Base-by-base conservation (phyloP, 2,329 filamentous ascomycete species). In the Xylariaceae sp. region DNA sequence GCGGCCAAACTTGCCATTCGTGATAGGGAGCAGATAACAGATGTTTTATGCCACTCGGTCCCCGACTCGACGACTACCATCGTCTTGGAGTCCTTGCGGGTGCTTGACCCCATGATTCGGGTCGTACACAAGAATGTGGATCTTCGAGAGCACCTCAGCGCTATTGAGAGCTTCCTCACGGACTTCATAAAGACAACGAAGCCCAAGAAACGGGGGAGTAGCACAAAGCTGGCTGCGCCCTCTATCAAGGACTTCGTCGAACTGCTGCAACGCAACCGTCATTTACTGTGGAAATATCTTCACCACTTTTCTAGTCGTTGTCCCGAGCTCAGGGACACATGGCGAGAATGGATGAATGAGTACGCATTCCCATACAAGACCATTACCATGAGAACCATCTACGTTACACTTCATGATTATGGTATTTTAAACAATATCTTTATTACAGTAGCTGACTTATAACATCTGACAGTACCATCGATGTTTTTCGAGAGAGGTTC, bases 61-160 rank as follows among this genome's bases (percentile, higher is more conserved):
- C 89, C 90, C 0, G 90, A 93, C 66, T 78, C 88, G 8, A 78
- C 92, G n/a, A 92, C 89, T 0, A 80, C 84, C 7, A 80, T 84
- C 0, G 75, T 92, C 52, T 80, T 82, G 35, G 87, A 90, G 59
- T 73, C 80, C 0, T 82, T 92, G 4, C 77, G 80, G 0, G 86
- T 87, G 1, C 90, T 89, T 65, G 89, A 92, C 55, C 88, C 88
- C 0, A 84, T 92, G 60, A 90, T 94, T 58, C 81, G 89, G 18
- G 76, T 80, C 2, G 77, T 92, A 5, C 90, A 93, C 70, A 82
- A 88, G 56, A 82, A 82, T 1, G 81, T 92, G 23, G 87, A 92
- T 67, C 78, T 93, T 4, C 84, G 83, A 39, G 85, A 85, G 45
- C 88, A 89, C 17, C 73, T 93, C 5, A 80, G 80, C 44, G 85